These are phyloP conservation scores for Cyberlindnera xishuangbannaensis DNA, from an alignment of 805 yeast species.

Conservation along the genomic window DNA sequence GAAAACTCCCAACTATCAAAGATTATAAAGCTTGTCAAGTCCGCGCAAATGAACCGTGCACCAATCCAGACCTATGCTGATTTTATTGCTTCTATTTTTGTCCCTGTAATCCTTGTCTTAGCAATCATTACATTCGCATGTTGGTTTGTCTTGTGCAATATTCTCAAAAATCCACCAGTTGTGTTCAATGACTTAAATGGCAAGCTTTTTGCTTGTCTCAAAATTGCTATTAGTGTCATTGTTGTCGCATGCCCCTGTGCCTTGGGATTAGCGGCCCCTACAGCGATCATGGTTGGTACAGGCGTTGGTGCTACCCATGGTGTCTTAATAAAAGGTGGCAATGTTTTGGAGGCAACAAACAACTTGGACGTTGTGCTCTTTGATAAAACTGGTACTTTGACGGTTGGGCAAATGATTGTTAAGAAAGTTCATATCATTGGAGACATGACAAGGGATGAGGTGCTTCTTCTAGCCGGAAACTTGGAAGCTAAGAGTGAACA, in stretches of 20 bases:
- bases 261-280: conserved; percentile 93
- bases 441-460: conserved; percentile 7
- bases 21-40: conserved; percentile 78
- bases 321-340: conserved; percentile 90
- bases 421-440: conserved; percentile 10
- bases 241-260: conserved; percentile 99
- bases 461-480: conserved; percentile 49
- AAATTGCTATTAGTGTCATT: conserved; percentile 82
- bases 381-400: conserved; percentile 95
- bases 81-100: conserved; percentile 76
- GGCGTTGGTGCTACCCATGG: conserved; percentile 93
- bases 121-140: conserved; percentile 59
- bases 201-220: conserved; percentile 59
- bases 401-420: conserved; percentile 68
- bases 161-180: conserved; percentile 37
- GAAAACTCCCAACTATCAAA: conserved; percentile 81
- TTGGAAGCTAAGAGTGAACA: conserved; percentile 76
- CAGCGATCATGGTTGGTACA: conserved; percentile 98
- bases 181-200: conserved; percentile 48
- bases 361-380: conserved; percentile 63
- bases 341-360: conserved; percentile 69
- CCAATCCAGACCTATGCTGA: conserved; percentile 92
- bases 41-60: conserved; percentile 83
- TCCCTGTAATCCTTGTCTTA: conserved; percentile 62
- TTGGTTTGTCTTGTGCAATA: conserved; percentile 46